A percentile compares a stretch with the other conserved stretches of the same genome.
phyloP scores from a whole-genome alignment of 495 filamentous ascomycete species.

The Xylaria grammica region DNA sequence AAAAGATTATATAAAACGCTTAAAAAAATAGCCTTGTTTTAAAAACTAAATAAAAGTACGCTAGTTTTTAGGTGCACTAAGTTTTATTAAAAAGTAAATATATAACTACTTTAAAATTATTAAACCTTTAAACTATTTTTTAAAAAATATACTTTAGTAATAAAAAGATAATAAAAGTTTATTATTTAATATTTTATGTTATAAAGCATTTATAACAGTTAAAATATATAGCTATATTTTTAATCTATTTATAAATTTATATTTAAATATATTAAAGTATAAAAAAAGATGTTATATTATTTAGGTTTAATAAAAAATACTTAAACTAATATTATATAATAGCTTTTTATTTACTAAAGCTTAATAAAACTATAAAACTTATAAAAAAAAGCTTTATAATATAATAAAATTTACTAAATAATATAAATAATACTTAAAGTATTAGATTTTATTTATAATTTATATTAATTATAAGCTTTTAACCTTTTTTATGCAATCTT shows the following conservation, averaged over 20 bases:
- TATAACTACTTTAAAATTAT: too few relatives aligned
- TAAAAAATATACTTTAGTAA: too few relatives aligned
- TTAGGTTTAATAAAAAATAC: background rate
- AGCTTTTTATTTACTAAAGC: too few relatives aligned
- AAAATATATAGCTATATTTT: slow-evolving; percentile 6
- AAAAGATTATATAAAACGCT: too few relatives aligned
- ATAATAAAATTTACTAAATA: slow-evolving; percentile 12
- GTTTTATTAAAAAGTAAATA: too few relatives aligned
- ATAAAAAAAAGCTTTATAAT: slow-evolving; percentile 1
- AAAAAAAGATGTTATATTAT: background rate
- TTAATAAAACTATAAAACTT: too few relatives aligned
- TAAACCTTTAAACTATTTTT: too few relatives aligned
- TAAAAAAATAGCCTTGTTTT: too few relatives aligned
- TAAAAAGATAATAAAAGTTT: background rate
- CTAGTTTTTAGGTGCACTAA: too few relatives aligned
- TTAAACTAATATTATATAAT: too few relatives aligned
- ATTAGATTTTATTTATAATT: slow-evolving; percentile 1
- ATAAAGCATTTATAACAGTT: background rate
- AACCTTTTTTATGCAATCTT: background rate
- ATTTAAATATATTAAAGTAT: too few relatives aligned
- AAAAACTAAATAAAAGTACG: too few relatives aligned
- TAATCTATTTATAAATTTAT: background rate
- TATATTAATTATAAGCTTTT: slow-evolving; percentile 6
- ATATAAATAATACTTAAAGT: slow-evolving; percentile 3
- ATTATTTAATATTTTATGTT: slow-evolving; percentile 3